Conservation (phyloP, 2,329 filamentous ascomycete genomes). For the Penicillium sp. region DNA sequence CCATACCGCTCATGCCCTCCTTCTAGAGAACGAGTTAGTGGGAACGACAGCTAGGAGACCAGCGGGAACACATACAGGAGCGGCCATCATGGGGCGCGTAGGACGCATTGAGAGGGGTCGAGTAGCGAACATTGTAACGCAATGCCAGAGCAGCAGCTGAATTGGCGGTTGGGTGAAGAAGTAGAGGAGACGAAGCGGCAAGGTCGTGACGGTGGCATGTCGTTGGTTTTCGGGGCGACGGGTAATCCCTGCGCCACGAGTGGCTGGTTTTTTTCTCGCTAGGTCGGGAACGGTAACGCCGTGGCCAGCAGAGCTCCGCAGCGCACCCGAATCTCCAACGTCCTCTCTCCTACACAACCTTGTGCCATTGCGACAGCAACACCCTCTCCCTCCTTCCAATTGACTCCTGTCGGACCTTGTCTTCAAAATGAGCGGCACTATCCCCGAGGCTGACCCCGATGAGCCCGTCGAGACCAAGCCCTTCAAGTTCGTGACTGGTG, state of each 20-base stretch:
- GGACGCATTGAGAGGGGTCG: slow-evolving; percentile 61
- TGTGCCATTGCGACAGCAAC: slow-evolving; percentile 14
- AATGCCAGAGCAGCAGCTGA: background rate
- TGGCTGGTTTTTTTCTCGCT: slow-evolving; percentile 28
- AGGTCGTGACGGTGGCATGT: slow-evolving; percentile 22
- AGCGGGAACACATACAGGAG: slow-evolving; percentile 61
- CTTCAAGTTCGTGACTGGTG: slow-evolving; percentile 99
- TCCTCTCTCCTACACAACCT: slow-evolving; percentile 19
- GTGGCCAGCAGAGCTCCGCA: slow-evolving; percentile 28
- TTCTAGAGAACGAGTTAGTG: slow-evolving; percentile 52
- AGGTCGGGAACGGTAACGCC: slow-evolving; percentile 33
- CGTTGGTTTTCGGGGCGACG: slow-evolving; percentile 27
- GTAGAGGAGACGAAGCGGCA: slow-evolving; percentile 11
- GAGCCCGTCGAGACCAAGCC: slow-evolving; percentile 91
- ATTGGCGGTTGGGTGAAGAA: background rate
- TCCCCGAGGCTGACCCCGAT: slow-evolving; percentile 57
- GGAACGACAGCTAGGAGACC: slow-evolving; percentile 8
- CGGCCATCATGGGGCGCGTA: slow-evolving; percentile 48
- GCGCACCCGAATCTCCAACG: slow-evolving; percentile 25
- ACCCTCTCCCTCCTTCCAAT: background rate
- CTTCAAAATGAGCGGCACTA: slow-evolving; percentile 83
- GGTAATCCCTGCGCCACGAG: slow-evolving; percentile 29
- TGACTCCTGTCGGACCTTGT: slow-evolving; percentile 18
- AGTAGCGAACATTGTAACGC: slow-evolving; percentile 59
- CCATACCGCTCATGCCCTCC: slow-evolving; percentile 60